Evolutionary conservation across 305 asterid species (phyloP).

Genomic region (Fraxinus latifolia): DNA sequence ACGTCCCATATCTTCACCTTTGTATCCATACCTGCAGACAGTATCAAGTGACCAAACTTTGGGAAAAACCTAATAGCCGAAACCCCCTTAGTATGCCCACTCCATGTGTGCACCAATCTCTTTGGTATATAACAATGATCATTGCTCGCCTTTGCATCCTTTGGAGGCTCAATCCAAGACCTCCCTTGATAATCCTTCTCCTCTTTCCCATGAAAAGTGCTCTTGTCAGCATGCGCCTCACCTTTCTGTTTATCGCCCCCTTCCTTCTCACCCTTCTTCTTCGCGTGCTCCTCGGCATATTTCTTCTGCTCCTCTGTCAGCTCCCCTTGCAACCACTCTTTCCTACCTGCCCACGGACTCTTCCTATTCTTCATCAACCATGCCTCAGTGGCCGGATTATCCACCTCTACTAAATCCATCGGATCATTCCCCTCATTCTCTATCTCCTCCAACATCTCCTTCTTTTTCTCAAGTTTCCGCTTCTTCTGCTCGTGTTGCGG

Average conservation of each 20-base stretch:
- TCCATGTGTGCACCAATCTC: conserved; percentile 94
- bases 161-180: conserved; percentile 94
- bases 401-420: conserved; percentile 53
- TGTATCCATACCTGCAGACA: conserved; percentile 96
- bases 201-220: conserved; percentile 89
- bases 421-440: conserved; percentile 42
- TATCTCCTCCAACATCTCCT: conserved; percentile 64
- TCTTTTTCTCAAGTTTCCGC: conserved; percentile 77
- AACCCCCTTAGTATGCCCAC: conserved; percentile 95
- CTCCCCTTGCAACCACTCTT: conserved; percentile 67
- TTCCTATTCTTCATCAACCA: conserved; percentile 91
- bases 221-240: conserved; percentile 61
- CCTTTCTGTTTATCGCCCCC: conserved; percentile 66
- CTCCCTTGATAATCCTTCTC: conserved; percentile 96
- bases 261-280: conserved; percentile 81
- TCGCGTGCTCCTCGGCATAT: conserved; percentile 94
- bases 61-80: conserved; percentile 97
- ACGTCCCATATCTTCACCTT: conserved; percentile 99
- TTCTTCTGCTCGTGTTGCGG: conserved; percentile 81
- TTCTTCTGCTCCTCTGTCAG: conserved; percentile 95
- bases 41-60: conserved; percentile 77
- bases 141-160: conserved; percentile 88
- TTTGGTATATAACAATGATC: conserved; percentile 97
- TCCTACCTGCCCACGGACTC: conserved; percentile 98
- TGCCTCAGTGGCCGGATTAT: conserved; percentile 71